Evolutionary conservation across 805 yeast species (phyloP).

Genomic region (Debaryomyces castellii): DNA sequence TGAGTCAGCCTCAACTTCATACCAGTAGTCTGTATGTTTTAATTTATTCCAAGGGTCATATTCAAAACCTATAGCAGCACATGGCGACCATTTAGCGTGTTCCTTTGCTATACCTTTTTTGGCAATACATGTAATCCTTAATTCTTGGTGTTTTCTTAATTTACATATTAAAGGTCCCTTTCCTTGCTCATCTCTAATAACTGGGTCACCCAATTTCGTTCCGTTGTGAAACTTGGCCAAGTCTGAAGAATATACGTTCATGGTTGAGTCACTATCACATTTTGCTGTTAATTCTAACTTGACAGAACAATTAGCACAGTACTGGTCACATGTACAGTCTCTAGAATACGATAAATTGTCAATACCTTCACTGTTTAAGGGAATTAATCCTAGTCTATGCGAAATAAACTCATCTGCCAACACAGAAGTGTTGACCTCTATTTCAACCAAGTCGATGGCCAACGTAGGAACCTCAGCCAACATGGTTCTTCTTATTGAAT

Average conservation of each 20-base stretch:
- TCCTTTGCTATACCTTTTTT: slow-evolving; percentile 97
- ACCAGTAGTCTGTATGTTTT: slow-evolving; percentile 95
- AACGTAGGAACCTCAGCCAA: slow-evolving; percentile 95
- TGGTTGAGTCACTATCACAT: slow-evolving; percentile 83
- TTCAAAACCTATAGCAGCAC: slow-evolving; percentile 93
- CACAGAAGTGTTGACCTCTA: slow-evolving; percentile 89
- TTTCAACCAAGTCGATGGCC: slow-evolving; percentile 94
- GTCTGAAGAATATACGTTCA: slow-evolving; percentile 88
- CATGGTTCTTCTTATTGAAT: slow-evolving; percentile 88
- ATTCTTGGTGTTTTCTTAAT: slow-evolving; percentile 87
- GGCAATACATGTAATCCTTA: slow-evolving; percentile 87
- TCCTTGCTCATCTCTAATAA: slow-evolving; percentile 70
- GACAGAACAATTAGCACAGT: slow-evolving; percentile 94
- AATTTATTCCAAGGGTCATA: slow-evolving; percentile 99
- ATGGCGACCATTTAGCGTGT: slow-evolving; percentile 98
- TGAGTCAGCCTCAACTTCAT: slow-evolving; percentile 78
- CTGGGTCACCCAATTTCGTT: slow-evolving; percentile 72
- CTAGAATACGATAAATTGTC: slow-evolving; percentile 83
- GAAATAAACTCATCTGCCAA: slow-evolving; percentile 95
- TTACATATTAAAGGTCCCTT: slow-evolving; percentile 92
- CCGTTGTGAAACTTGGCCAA: slow-evolving; percentile 47
- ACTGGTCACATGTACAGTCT: slow-evolving; percentile 97
- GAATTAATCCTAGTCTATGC: slow-evolving; percentile 91
- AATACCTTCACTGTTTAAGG: slow-evolving; percentile 80
- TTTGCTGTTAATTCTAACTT: slow-evolving; percentile 82